Conservation (phyloP, 306 rosid species). For the Sphenostylis stenocarpa region DNA sequence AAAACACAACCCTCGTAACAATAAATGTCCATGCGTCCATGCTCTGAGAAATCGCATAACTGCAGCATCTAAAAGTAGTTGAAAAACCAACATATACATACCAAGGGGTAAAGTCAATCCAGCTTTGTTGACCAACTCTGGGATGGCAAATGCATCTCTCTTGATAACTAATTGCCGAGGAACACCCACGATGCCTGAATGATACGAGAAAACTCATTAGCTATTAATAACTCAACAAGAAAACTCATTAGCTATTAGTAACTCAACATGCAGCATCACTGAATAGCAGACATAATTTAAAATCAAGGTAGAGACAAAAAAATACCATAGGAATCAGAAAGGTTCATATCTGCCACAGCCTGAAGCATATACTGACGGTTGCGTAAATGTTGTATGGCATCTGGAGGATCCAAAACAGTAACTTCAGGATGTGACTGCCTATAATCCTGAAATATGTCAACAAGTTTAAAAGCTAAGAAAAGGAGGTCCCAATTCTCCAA, state of each 20-base stretch:
- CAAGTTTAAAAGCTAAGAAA: constrained; percentile 16
- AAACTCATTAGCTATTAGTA: constrained; percentile 3
- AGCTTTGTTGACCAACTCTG: constrained; percentile 63
- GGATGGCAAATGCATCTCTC: constrained; percentile 80
- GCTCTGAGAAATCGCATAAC: constrained; percentile 36
- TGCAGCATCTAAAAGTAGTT: constrained; percentile 37
- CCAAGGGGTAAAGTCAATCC: constrained; percentile 85
- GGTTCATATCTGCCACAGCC: constrained; percentile 87
- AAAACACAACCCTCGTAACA: constrained; percentile 40
- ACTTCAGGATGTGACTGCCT: constrained; percentile 85
- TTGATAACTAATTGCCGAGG: constrained; percentile 85
- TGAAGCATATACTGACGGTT: constrained; percentile 92
- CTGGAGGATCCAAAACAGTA: constrained; percentile 94
- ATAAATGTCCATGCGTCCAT: constrained; percentile 34
- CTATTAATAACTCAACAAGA: background rate
- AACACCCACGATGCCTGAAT: constrained; percentile 73
- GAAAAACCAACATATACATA: constrained; percentile 44
- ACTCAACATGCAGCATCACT: constrained; percentile 1
- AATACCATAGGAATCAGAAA: constrained; percentile 75
- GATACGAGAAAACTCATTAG: background rate
- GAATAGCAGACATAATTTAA: background rate
- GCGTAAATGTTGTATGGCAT: constrained; percentile 80
- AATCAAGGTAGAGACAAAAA: constrained; percentile 10
- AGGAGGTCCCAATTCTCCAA: background rate
- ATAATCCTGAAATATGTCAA: constrained; percentile 62